Evolutionary conservation across 495 filamentous ascomycete genomes (phyloP), one percentile per base, ranked within the genome.

Genomic region (Aspergillus panamensis): DNA sequence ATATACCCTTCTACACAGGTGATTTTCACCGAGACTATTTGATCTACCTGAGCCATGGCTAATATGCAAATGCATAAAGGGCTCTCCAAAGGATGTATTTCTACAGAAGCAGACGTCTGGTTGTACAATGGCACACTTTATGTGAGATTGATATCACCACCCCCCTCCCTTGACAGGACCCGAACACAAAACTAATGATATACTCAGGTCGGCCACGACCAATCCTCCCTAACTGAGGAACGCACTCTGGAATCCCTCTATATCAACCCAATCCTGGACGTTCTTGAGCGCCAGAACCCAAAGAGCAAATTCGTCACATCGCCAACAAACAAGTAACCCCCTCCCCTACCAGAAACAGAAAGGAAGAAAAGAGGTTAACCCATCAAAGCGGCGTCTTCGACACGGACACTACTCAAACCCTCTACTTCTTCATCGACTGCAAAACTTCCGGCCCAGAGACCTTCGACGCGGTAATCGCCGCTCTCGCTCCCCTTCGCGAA

Each of bases 21-120:
- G 66, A 53, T n/a, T 19, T n/a, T 16, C 42, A 21, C 17, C 29
- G 1, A 30, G 16, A 10, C 20, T 20, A 21, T 0, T 52, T 14
- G 14, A 8, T 54, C 29, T 17, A 29, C 37, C 20, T 30, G 40
- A 9, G 37, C 3, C 13, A 25, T 37, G 8, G 30, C 32, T 9
- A 48, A 13, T 21, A 51, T 33, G 62, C 29, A 19, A 33, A 52
- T 30, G 29, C 44, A 30, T 9, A 12, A 21, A 76, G 72, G 68
- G n/a, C 55, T 77, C 16, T 74, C 72, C 6, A 84, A 81, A 40
- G 89, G 92, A 19, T 87, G 83, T 60, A 81, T 82, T 19, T 80
- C 82, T 3, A 84, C 91, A 17, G 92, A 97, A 73, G 91, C 90
- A 2, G 92, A 97, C 69, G 85, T 97, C 19, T 97, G 90, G 91